These are phyloP conservation scores for Brassica carinata DNA, from an alignment of 345 rosid species.

Conservation along the genomic window DNA sequence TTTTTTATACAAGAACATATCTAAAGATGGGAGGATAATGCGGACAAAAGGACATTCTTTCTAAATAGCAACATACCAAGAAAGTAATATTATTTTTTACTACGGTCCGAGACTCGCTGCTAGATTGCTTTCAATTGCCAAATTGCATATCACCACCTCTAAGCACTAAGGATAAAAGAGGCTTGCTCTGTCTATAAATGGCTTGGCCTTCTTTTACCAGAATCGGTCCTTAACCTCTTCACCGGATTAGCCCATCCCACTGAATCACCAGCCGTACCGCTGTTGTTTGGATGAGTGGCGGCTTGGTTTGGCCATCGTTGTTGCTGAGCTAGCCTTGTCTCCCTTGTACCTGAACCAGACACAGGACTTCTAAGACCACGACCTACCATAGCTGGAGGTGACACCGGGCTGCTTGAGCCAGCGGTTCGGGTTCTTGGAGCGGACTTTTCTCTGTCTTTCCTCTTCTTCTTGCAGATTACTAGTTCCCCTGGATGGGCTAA, in stretches of 20 bases:
- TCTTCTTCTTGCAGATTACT: conserved; percentile 97
- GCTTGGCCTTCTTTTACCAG: conserved; percentile 91
- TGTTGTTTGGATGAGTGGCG: conserved; percentile 55
- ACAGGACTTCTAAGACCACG: conserved; percentile 66
- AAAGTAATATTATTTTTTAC: conserved; percentile 26
- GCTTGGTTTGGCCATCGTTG: conserved; percentile 80
- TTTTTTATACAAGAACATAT: conserved; percentile 20
- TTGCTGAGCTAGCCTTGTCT: conserved; percentile 58
- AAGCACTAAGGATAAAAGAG: conserved; percentile 13
- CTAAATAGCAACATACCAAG: conserved; percentile 17
- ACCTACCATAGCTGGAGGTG: conserved; percentile 63
- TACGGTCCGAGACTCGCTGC: conserved; percentile 20
- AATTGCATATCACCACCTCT: conserved; percentile 17
- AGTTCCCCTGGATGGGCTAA: conserved; percentile 87
- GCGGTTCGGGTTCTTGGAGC: conserved; percentile 59
- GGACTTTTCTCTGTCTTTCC: conserved; percentile 93
- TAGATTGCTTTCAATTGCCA: conserved; percentile 23
- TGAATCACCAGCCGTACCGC: conserved; percentile 51
- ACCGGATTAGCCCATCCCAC: conserved; percentile 99
- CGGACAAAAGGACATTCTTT: conserved; percentile 20
- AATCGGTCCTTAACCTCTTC: conserved; percentile 91
- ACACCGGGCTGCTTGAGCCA: conserved; percentile 73
- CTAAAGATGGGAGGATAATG: conserved; percentile 1
- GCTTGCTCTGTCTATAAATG: conserved; percentile 49
- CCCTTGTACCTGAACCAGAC: conserved; percentile 55